A percentile compares a stretch with the other conserved stretches of the same genome.
These are phyloP conservation scores for Pestalotiopsis fici DNA, from an alignment of 2,329 filamentous ascomycete genomes.

Conservation along the genomic window DNA sequence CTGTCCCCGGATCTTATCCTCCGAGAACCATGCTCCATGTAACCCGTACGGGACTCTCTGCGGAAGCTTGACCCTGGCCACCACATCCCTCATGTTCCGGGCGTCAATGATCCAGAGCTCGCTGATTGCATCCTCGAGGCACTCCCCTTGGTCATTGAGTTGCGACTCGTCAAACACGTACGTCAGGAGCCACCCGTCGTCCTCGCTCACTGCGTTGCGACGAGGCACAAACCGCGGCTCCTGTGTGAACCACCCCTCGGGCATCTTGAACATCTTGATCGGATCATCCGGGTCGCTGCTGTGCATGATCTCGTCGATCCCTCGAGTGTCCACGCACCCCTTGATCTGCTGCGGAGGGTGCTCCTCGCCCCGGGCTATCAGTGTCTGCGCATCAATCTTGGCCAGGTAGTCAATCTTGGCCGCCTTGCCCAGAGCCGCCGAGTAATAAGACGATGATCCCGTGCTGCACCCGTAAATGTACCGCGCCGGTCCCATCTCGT, in stretches of 20 bases:
- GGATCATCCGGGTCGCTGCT: constrained; percentile 49
- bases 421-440: constrained; percentile 61
- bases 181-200: constrained; percentile 68
- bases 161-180: constrained; percentile 73
- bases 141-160: constrained; percentile 51
- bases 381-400: constrained; percentile 57
- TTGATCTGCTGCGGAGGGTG: constrained; percentile 49
- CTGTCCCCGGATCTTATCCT: constrained; percentile 52
- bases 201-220: constrained; percentile 45
- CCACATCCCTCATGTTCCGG: constrained; percentile 59
- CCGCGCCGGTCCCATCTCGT: constrained; percentile 56
- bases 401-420: constrained; percentile 67
- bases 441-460: constrained; percentile 52
- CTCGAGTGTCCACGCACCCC: constrained; percentile 63
- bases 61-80: constrained; percentile 60
- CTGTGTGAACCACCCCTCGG: constrained; percentile 63
- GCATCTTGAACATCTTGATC: constrained; percentile 63
- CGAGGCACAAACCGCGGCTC: constrained; percentile 67
- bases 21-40: constrained; percentile 63
- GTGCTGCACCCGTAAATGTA: constrained; percentile 72
- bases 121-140: constrained; percentile 44
- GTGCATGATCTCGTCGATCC: constrained; percentile 51
- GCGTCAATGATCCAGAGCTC: constrained; percentile 73
- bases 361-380: constrained; percentile 54
- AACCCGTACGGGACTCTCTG: constrained; percentile 71